Evolutionary conservation across 352 stramenopile species (phyloP).

Genomic region (Phytopythium ostracodes): DNA sequence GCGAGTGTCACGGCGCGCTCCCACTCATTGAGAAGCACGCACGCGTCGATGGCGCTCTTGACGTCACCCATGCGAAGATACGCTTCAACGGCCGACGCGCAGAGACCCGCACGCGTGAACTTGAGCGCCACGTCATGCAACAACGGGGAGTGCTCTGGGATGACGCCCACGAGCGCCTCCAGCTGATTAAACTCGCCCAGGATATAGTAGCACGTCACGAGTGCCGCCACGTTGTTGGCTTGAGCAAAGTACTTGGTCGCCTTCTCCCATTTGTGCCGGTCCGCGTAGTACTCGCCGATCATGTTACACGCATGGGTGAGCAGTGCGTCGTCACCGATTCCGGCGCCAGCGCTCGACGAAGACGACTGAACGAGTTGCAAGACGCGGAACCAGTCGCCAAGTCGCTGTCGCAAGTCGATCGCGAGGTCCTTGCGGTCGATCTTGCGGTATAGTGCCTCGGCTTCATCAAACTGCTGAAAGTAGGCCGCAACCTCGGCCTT

Average conservation of each 20-base stretch:
- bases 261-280: conserved; percentile 91
- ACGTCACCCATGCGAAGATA: conserved; percentile 89
- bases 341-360: conserved; percentile 3
- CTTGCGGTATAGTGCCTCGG: conserved; percentile 89
- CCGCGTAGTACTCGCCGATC: conserved; percentile 90
- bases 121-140: conserved; percentile 85
- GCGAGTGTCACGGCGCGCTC: conserved; percentile 87
- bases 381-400: conserved; percentile 93
- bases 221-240: conserved; percentile 63
- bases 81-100: conserved; percentile 75
- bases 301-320: conserved; percentile 82
- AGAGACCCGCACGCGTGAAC: conserved; percentile 86
- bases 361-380: conserved; percentile 73
- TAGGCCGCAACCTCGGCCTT: conserved; percentile 88
- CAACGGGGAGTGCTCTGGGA: conserved; percentile 78
- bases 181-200: conserved; percentile 89
- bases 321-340: conserved; percentile 78
- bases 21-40: conserved; percentile 93
- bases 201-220: conserved; percentile 89
- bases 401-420: conserved; percentile 84
- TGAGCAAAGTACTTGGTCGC: conserved; percentile 91
- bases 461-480: conserved; percentile 92
- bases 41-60: conserved; percentile 92
- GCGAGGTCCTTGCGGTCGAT: conserved; percentile 94
- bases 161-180: conserved; percentile 74